Evolutionary conservation across 2,329 filamentous ascomycete genomes (phyloP).

Genomic region (Aspergillus niger): DNA sequence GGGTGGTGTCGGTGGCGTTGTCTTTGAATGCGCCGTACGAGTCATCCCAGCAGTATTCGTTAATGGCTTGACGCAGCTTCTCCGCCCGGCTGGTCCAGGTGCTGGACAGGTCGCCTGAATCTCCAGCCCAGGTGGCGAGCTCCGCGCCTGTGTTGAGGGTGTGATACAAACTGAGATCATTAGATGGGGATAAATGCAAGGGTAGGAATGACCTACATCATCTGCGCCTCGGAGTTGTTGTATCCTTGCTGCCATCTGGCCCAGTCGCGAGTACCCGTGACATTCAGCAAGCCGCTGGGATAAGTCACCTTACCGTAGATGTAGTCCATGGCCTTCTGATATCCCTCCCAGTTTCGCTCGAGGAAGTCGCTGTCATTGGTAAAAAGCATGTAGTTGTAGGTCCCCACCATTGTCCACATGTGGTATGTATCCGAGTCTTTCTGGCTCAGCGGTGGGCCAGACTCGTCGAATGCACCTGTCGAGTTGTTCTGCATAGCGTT

Average conservation of each 20-base stretch:
- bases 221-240: slow-evolving; percentile 56
- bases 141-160: slow-evolving; percentile 56
- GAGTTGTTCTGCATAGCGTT: slow-evolving; percentile 23
- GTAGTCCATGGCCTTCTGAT: slow-evolving; percentile 51
- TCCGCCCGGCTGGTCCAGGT: slow-evolving; percentile 42
- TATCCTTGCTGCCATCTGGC: slow-evolving; percentile 53
- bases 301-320: slow-evolving; percentile 48
- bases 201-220: slow-evolving; percentile 40
- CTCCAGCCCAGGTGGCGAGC: slow-evolving; percentile 53
- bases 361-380: slow-evolving; percentile 56
- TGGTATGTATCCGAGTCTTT: slow-evolving; percentile 40
- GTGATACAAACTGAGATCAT: slow-evolving; percentile 48
- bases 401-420: slow-evolving; percentile 60
- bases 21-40: slow-evolving; percentile 55
- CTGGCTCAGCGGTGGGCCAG: slow-evolving; percentile 38
- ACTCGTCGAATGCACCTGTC: slow-evolving; percentile 40
- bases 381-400: slow-evolving; percentile 60
- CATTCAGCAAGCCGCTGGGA: slow-evolving; percentile 51
- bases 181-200: not conserved
- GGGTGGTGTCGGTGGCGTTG: slow-evolving; percentile 52
- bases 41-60: slow-evolving; percentile 53
- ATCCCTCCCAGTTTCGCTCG: slow-evolving; percentile 50
- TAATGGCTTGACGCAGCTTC: slow-evolving; percentile 49
- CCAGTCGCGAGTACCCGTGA: slow-evolving; percentile 56
- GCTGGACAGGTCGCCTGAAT: slow-evolving; percentile 41